A percentile compares a stretch with the other conserved stretches of the same genome.
phyloP scores from a whole-genome alignment of 192 early-diverging fungal genomes.

The Haplosporangium gracile region DNA sequence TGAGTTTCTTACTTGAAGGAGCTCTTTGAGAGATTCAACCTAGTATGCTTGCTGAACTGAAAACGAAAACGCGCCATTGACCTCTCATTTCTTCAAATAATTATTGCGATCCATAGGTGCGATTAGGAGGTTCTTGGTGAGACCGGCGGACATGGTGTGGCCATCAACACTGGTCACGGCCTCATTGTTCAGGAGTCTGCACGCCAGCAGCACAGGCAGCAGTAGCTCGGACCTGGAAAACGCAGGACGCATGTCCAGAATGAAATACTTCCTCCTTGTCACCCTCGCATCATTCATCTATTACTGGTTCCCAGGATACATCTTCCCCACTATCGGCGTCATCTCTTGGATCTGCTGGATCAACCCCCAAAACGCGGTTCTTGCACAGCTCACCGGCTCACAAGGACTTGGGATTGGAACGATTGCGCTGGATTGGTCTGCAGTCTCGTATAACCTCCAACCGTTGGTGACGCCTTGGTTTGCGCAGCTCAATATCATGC shows the following conservation, averaged over 20 bases:
- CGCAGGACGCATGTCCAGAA: constrained; percentile 51
- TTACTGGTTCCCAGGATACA: constrained; percentile 68
- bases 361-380: constrained; percentile 49
- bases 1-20: constrained; percentile 2
- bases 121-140: constrained; percentile 73
- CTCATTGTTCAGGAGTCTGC: constrained; percentile 80
- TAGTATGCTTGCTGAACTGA: background rate
- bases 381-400: constrained; percentile 58
- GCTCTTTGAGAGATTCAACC: background rate
- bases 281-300: constrained; percentile 64
- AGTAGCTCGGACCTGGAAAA: background rate
- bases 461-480: constrained; percentile 60
- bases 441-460: constrained; percentile 54
- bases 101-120: constrained; percentile 11
- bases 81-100: background rate
- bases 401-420: constrained; percentile 65
- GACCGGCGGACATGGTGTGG: constrained; percentile 89
- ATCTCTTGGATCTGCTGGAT: constrained; percentile 67
- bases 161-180: constrained; percentile 79
- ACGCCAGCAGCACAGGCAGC: constrained; percentile 53
- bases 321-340: constrained; percentile 60
- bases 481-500: constrained; percentile 61
- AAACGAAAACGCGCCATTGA: background rate
- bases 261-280: constrained; percentile 71
- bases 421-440: constrained; percentile 71